Percentiles rank a stretch among this genome's conserved stretches.
phyloP scores from a whole-genome alignment of 352 stramenopile species.

The Phytophthora ramorum region DNA sequence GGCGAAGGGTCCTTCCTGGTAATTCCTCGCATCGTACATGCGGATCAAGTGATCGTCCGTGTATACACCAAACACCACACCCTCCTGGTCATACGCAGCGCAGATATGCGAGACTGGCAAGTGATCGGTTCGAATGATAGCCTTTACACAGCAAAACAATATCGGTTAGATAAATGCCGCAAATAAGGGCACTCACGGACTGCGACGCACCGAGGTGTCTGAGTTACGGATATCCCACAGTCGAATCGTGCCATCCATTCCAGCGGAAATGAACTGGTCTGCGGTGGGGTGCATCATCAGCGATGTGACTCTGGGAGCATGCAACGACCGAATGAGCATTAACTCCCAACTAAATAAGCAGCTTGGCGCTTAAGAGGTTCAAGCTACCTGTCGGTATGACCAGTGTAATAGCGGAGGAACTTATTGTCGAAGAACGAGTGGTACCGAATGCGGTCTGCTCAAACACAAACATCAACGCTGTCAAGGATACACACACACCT shows the following conservation, averaged over 20 bases:
- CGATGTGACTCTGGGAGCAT: constrained; percentile 67
- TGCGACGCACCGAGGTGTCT: constrained; percentile 55
- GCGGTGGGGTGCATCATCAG: constrained; percentile 88
- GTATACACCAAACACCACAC: constrained; percentile 88
- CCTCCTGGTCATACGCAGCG: constrained; percentile 81
- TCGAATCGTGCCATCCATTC: constrained; percentile 78
- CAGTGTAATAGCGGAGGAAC: constrained; percentile 88
- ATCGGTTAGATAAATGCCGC: neutral
- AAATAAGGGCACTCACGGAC: neutral
- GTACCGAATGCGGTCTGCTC: constrained; percentile 82
- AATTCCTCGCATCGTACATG: constrained; percentile 91
- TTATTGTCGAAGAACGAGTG: constrained; percentile 92
- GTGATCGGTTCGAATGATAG: constrained; percentile 70
- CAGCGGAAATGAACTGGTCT: constrained; percentile 86
- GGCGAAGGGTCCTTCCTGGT: constrained; percentile 87
- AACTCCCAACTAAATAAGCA: neutral
- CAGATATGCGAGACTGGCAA: constrained; percentile 72
- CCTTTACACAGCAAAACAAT: constrained; percentile 30
- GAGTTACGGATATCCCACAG: constrained; percentile 83
- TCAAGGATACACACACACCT: neutral
- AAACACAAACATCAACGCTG: constrained; percentile 6
- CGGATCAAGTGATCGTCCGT: constrained; percentile 86
- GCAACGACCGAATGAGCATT: neutral
- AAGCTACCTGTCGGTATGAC: constrained; percentile 71
- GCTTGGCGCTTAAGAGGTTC: neutral